Evolutionary conservation across 2,329 filamentous ascomycete species (phyloP), one percentile per base, ranked within the genome.

Genomic region (Botrytis fragariae): DNA sequence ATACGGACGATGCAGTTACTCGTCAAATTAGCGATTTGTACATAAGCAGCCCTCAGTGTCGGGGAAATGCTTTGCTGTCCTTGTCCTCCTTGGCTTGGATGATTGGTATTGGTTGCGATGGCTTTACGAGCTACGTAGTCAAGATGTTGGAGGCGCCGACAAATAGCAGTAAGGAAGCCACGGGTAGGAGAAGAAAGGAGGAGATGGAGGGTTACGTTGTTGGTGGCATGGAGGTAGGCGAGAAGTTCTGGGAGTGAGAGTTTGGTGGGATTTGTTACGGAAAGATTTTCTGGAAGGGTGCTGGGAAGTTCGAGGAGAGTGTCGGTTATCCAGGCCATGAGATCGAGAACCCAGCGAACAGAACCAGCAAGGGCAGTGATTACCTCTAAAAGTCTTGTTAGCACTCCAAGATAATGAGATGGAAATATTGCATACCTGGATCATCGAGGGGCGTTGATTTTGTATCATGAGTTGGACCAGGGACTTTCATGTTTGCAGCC

Each of bases 311-410:
- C 82, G 74, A 90, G 88, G 3, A 91, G 82, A 29, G 84, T 85
- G 77, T 91, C 88, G n/a, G 84, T 84, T 18, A 91, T 80, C 88
- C 89, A 91, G 3, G 87, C 85, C 63, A 91, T 82, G 22, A 97
- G 84, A 74, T 95, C 91, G 51, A 94, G 85, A 0, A 89, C 89
- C 95, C 95, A 98, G 79, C 88, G 91, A 6, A 92, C 89, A 72
- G 94, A 92, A 35, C 93, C 93, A 8, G 91, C 87, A 18, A 97
- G 84, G 62, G 91, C 88, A 59, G 90, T 88, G 3, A 95, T 88
- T 20, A 93, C 89, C 79, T 95, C 93, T 90, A 16, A 25, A 35
- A 42, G 8, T 37, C 8, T n/a, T 42, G 54, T 69, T 51, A 70
- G 65, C 18, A 29, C 22, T 5, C 3, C 54, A 5, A 29, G 35